Percentiles rank a stretch among this genome's conserved stretches.
phyloP scores from a whole-genome alignment of 1,284 basidiomycete species.

The Amanita bisporigera region DNA sequence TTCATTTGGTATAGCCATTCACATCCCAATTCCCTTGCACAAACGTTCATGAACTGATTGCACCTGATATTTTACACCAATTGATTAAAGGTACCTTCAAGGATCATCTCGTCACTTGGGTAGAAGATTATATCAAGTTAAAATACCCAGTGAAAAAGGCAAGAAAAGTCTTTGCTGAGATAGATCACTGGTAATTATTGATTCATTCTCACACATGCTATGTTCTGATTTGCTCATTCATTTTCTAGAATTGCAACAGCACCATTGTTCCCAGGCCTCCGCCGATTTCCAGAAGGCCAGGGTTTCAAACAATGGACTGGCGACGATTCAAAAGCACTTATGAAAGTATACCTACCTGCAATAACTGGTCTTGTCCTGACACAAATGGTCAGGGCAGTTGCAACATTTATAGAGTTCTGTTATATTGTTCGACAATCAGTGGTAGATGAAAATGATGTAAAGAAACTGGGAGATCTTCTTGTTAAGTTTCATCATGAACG shows the following conservation, averaged over 20 bases:
- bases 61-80: conserved; percentile 19
- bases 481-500: no score
- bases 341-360: neutral
- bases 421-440: no score
- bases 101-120: conserved; percentile 12
- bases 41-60: neutral
- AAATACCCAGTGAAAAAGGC: neutral
- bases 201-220: no score
- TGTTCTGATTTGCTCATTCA: no score
- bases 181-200: neutral
- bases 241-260: no score
- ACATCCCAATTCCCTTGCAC: neutral
- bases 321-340: neutral
- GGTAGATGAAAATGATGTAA: no score
- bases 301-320: neutral
- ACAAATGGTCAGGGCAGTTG: no score
- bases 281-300: neutral
- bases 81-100: conserved; percentile 30
- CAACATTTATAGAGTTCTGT: no score
- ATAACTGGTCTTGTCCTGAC: no score
- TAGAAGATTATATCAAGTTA: neutral
- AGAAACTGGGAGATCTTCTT: no score
- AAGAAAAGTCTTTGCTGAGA: neutral
- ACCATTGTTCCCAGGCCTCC: neutral
- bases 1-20: neutral